phyloP scores from a whole-genome alignment of 139 green algal species.

The Closterium sp. region DNA sequence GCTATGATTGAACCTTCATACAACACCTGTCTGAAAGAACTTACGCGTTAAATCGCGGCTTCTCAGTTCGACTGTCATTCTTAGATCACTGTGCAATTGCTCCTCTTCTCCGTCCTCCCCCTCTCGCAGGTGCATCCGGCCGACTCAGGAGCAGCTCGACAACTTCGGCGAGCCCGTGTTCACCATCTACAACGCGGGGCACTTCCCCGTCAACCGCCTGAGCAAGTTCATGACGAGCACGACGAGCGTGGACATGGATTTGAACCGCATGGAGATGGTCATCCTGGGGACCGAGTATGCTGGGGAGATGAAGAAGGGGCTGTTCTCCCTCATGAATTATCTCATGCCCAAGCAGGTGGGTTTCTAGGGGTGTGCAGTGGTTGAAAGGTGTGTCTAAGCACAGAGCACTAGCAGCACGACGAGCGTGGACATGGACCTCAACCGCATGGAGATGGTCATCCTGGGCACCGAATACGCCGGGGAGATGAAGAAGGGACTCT shows the following conservation, averaged over 20 bases:
- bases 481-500: conserved; percentile 94
- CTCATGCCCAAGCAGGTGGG: too few relatives aligned
- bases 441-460: conserved; percentile 60
- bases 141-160: conserved; percentile 73
- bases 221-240: conserved; percentile 80
- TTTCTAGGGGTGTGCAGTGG: background rate
- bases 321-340: conserved; percentile 30
- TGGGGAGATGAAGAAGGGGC: conserved; percentile 94
- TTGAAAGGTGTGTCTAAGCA: background rate
- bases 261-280: conserved; percentile 51
- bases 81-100: too few relatives aligned
- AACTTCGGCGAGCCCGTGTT: conserved; percentile 85
- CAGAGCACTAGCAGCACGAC: conserved; percentile 51
- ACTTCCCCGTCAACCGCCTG: conserved; percentile 83
- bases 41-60: too few relatives aligned
- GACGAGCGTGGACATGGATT: conserved; percentile 72
- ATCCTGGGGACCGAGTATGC: conserved; percentile 80
- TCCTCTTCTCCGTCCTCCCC: too few relatives aligned
- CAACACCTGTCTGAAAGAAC: too few relatives aligned
- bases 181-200: conserved; percentile 90
- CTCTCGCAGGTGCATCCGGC: conserved; percentile 66
- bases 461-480: conserved; percentile 80
- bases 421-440: conserved; percentile 66
- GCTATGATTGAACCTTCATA: background rate
- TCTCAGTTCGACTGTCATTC: too few relatives aligned